Evolutionary conservation across 2,329 filamentous ascomycete species (phyloP), one percentile per base, ranked within the genome.

Genomic region (Scytalidium lignicola): DNA sequence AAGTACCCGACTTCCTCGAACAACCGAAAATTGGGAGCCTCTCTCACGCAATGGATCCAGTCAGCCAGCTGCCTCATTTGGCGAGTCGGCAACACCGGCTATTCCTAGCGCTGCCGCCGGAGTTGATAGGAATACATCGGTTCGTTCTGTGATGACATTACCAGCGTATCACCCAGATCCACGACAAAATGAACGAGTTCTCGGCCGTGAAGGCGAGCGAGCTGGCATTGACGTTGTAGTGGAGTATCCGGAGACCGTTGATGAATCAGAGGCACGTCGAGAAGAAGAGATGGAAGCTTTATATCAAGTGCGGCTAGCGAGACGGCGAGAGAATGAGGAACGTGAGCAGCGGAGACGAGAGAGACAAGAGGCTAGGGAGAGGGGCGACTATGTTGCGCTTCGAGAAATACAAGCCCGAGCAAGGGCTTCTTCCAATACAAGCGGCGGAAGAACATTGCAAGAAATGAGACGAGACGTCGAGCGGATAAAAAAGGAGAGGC

Each of bases 61-160:
- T 23, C 44, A 46, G 19, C 40, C 44, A 23, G 29, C 41, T 13
- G 3, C 48, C 13, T 21, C 17, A 18, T 52, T 49, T 12, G 39
- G 37, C 29, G 37, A 37, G 3, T 15, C 32, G 10, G 29, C 41
- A 8, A 23, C 10, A 15, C 1, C 15, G 7, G 15, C 43, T 3
- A 21, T 17, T 21, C 13, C 47, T 5, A 26, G 44, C 13, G 42
- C 47, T 13, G 50, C 65, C 1, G 60, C 56, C 20, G 72, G 70
- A 3, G 81, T 96, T 12, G 88, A 92, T 63, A 81, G 92, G 26
- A 86, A 92, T 60, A 90, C 88, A 1, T 95, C 89, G 8, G 77
- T 97, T 42, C 85, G 92, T 48, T 95, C 90, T n/a, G 83, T 97
- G 49, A 93, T 96, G 79, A 97, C 93, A 0, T 72, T 99, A 2